These are phyloP conservation scores for Aspergillus fijiensis DNA, from an alignment of 2,329 filamentous ascomycete species.

Conservation along the genomic window DNA sequence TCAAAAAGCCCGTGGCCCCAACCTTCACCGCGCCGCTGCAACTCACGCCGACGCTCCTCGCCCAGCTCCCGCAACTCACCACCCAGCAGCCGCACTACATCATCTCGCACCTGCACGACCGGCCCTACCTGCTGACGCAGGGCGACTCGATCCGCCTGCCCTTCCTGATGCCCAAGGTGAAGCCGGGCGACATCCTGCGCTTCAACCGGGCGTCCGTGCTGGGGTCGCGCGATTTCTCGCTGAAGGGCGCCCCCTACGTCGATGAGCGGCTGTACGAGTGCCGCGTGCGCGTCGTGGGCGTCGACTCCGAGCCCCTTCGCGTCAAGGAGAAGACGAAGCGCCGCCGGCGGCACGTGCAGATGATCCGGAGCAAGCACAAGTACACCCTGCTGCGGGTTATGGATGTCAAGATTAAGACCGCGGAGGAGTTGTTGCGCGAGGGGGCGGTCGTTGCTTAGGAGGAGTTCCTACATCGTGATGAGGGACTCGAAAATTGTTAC, in stretches of 20 bases:
- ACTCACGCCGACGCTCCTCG: slow-evolving; percentile 43
- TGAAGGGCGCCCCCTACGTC: slow-evolving; percentile 77
- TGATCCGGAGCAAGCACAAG: slow-evolving; percentile 82
- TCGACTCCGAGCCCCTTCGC: slow-evolving; percentile 76
- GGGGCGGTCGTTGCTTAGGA: slow-evolving; percentile 38
- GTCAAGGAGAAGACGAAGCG: slow-evolving; percentile 79
- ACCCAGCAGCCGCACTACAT: slow-evolving; percentile 50
- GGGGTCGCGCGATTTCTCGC: slow-evolving; percentile 85
- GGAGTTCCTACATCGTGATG: too few relatives aligned
- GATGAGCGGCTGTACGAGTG: slow-evolving; percentile 84
- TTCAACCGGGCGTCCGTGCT: slow-evolving; percentile 81
- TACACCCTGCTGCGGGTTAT: slow-evolving; percentile 84
- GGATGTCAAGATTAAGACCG: slow-evolving; percentile 68
- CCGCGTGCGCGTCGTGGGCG: slow-evolving; percentile 77
- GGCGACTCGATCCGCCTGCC: slow-evolving; percentile 76
- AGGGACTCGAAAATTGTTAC: too few relatives aligned
- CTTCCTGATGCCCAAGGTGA: slow-evolving; percentile 73
- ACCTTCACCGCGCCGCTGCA: slow-evolving; percentile 40
- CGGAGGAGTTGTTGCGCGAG: slow-evolving; percentile 54
- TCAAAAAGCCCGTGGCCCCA: slow-evolving; percentile 40
- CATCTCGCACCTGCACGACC: slow-evolving; percentile 48
- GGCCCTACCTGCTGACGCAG: slow-evolving; percentile 53
- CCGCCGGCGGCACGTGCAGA: slow-evolving; percentile 66
- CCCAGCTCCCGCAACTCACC: slow-evolving; percentile 45
- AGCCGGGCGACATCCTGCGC: slow-evolving; percentile 80